A percentile compares a stretch with the other conserved stretches of the same genome.
phyloP scores from a whole-genome alignment of 345 rosid species.

The Eucalyptus polyanthemos region DNA sequence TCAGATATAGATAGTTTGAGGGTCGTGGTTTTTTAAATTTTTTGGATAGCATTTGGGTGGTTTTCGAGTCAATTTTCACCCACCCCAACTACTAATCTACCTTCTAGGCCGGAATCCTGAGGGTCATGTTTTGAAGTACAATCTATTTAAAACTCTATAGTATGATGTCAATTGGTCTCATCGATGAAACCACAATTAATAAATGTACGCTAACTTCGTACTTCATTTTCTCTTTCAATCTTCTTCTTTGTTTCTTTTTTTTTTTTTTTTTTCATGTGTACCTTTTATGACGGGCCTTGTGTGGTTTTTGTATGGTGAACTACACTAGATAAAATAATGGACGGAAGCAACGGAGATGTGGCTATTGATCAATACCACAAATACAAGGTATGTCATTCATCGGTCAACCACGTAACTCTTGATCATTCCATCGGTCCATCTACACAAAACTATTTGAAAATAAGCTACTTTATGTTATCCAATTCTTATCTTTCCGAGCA shows the following conservation, averaged over 20 bases:
- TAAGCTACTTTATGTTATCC: no score
- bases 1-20: background rate
- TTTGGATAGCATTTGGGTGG: background rate
- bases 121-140: background rate
- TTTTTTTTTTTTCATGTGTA: background rate
- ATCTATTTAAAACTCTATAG: background rate
- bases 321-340: background rate
- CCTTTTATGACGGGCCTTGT: background rate
- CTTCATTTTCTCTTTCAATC: background rate
- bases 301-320: background rate
- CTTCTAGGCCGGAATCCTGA: background rate
- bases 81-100: background rate
- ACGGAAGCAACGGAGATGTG: slow-evolving; percentile 27
- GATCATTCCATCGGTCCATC: background rate
- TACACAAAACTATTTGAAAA: background rate
- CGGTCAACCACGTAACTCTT: background rate
- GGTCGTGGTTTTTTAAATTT: background rate
- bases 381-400: slow-evolving; percentile 23
- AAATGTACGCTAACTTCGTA: background rate
- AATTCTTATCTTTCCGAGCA: background rate
- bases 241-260: background rate
- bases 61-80: background rate
- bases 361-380: slow-evolving; percentile 37
- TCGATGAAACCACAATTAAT: background rate
- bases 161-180: background rate